Base-by-base conservation (phyloP, 1,284 basidiomycete species). In the Phellopilus nigrolimitatus region DNA sequence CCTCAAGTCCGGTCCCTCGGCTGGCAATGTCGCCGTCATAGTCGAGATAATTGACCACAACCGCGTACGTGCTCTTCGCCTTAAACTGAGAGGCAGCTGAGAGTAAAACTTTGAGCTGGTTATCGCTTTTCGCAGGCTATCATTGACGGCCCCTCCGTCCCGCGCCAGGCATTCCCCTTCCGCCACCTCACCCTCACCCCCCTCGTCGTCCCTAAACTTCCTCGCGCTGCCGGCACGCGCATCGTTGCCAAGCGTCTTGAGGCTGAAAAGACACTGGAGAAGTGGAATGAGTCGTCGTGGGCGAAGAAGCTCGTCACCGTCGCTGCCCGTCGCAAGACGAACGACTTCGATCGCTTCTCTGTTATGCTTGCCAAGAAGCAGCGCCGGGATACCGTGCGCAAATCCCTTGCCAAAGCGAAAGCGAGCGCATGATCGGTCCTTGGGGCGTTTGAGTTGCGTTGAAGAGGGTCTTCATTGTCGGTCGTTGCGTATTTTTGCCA, bases 1-100 rank as follows among this genome's bases (percentile, higher is more conserved):
- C 75, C 80, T 98, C 75, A 91, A 90, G 72, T 73, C 87, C 59
- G 95, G 95, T 58, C 90, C 90, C 57, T 80, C 75, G 56, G 78
- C 84, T 56, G 93, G 94, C 64, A 89, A 88, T 71, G 90, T 97
- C 66, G 97, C 97, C 59, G 89, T 94, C 62, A 95, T 99, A 67
- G 84, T 84, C 56, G 95, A 98, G 74, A 94, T 99, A 72, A 93
- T 99, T 61, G 97, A 99, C 83, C 95, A 98, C 82, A 97, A 95
- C 80, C 84, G 94, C 70, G 95, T 97, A 64, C 59, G 88, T 74
- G 10, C n/a, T 31, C n/a, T n/a, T n/a, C n/a, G n/a, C n/a, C n/a
- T n/a, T n/a, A n/a, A n/a, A n/a, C n/a, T n/a, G n/a, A 44, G 7
- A 10, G 8, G 17, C 15, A 8, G 19, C 3, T 12, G 34, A 4